These are phyloP conservation scores for Kandelia obovata DNA, from an alignment of 345 rosid species.

Conservation along the genomic window DNA sequence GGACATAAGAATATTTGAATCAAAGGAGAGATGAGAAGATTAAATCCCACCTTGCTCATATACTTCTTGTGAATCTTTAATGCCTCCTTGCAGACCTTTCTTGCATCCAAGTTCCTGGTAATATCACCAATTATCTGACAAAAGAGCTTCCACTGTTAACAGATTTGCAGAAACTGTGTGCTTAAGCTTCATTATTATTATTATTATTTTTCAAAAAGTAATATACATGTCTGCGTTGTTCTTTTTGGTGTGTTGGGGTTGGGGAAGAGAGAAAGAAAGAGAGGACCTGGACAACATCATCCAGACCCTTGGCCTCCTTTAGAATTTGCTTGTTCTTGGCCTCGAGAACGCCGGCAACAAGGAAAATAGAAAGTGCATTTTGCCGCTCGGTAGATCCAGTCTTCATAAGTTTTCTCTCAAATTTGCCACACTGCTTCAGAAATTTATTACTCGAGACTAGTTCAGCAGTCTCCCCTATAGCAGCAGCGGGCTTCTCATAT, in stretches of 20 bases:
- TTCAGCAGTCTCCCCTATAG: constrained; percentile 20
- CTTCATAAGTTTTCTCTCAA: constrained; percentile 58
- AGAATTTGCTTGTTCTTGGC: constrained; percentile 75
- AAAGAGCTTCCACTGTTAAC: constrained; percentile 10
- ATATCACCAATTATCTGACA: constrained; percentile 72
- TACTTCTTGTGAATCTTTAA: constrained; percentile 81
- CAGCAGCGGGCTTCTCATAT: constrained; percentile 43
- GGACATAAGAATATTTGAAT: too few species aligned
- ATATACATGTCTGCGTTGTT: not conserved
- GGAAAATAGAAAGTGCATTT: constrained; percentile 66
- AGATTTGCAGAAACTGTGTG: constrained; percentile 1
- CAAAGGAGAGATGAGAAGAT: not conserved
- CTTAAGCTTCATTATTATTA: not conserved
- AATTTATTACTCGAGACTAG: constrained; percentile 40
- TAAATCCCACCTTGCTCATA: constrained; percentile 51
- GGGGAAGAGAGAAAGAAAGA: constrained; percentile 11
- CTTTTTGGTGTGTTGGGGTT: not conserved
- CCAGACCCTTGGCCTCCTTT: constrained; percentile 82
- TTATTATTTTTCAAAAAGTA: not conserved
- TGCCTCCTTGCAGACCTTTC: constrained; percentile 72
- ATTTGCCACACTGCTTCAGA: constrained; percentile 78
- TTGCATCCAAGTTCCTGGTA: constrained; percentile 74
- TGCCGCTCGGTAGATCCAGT: constrained; percentile 47
- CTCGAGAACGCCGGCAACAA: constrained; percentile 88
- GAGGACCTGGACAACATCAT: constrained; percentile 79